Conservation (phyloP, 2,329 filamentous ascomycete species). For the Lecanosticta acicola region DNA sequence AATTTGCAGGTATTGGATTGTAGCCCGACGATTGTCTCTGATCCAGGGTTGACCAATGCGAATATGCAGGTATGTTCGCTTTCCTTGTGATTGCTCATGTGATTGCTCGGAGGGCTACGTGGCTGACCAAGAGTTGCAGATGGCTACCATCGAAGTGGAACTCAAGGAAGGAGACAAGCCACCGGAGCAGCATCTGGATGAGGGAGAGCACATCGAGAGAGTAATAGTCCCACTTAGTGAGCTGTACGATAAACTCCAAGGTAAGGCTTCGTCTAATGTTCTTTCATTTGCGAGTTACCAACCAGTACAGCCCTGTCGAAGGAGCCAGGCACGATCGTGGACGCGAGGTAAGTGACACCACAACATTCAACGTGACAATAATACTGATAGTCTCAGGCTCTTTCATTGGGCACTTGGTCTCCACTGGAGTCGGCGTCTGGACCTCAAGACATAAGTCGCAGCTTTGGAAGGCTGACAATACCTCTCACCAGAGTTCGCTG, state of each 20-base stretch:
- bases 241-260: conserved; percentile 51
- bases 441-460: conserved; percentile 11
- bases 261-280: conserved; percentile 22
- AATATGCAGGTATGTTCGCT: conserved; percentile 50
- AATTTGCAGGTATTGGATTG: conserved; percentile 40
- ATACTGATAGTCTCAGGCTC: conserved; percentile 38
- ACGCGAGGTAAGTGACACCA: conserved; percentile 37
- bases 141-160: conserved; percentile 55
- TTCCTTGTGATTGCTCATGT: too few species aligned
- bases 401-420: conserved; percentile 58
- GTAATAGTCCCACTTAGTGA: conserved; percentile 53
- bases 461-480: conserved; percentile 17
- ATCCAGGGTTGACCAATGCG: conserved; percentile 55
- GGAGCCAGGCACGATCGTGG: conserved; percentile 49
- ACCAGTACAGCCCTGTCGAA: conserved; percentile 30
- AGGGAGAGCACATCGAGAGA: conserved; percentile 58
- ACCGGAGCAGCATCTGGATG: conserved; percentile 55
- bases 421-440: conserved; percentile 37
- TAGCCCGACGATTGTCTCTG: conserved; percentile 63
- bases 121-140: conserved; percentile 18
- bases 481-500: conserved; percentile 24
- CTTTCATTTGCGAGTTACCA: conserved; percentile 14
- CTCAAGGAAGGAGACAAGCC: conserved; percentile 46
- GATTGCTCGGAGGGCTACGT: background rate
- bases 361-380: background rate